Evolutionary conservation across 148 eudicot species (phyloP).

Genomic region (Agrostemma githago): DNA sequence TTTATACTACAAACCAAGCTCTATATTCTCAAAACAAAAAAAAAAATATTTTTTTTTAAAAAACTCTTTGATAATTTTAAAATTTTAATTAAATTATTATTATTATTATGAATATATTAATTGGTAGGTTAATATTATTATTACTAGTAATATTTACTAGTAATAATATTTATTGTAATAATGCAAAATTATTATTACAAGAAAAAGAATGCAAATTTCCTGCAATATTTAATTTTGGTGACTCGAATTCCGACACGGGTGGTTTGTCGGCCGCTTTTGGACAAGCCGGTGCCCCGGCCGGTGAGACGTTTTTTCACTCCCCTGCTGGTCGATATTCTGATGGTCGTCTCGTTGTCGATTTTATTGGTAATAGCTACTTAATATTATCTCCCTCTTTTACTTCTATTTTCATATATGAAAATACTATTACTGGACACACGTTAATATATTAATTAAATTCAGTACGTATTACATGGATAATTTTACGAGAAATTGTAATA

Average conservation of each 20-base stretch:
- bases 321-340: conserved; percentile 71
- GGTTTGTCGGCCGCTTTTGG: conserved; percentile 87
- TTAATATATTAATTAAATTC: too few relatives aligned
- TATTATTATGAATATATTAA: neutral
- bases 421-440: too few relatives aligned
- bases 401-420: neutral
- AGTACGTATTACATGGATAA: too few relatives aligned
- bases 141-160: neutral
- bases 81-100: too few relatives aligned
- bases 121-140: neutral
- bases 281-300: conserved; percentile 58
- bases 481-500: too few relatives aligned
- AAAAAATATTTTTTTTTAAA: too few relatives aligned
- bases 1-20: too few relatives aligned
- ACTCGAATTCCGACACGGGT: conserved; percentile 91
- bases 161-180: neutral
- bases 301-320: conserved; percentile 56
- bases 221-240: conserved; percentile 84
- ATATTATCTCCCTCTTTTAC: neutral
- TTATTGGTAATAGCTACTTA: conserved; percentile 43
- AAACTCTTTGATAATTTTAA: too few relatives aligned
- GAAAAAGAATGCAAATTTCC: conserved; percentile 47
- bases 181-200: neutral
- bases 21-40: too few relatives aligned
- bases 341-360: conserved; percentile 76